Evolutionary conservation across 139 green algal species (phyloP).

Genomic region (Chlamydomonas incerta): DNA sequence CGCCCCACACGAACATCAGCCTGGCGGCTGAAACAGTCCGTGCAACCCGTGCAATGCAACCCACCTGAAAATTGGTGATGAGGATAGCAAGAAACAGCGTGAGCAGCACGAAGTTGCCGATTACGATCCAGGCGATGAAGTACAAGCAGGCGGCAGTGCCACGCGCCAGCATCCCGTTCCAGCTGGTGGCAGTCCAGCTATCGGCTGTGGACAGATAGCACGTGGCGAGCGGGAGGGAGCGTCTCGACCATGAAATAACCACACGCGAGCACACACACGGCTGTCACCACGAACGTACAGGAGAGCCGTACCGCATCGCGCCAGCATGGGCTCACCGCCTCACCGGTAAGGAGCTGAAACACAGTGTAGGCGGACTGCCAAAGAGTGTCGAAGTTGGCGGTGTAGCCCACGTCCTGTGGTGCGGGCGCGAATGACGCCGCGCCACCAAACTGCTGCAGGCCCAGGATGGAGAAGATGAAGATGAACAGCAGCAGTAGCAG

Average conservation of each 20-base stretch:
- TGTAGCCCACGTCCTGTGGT: conserved; percentile 30
- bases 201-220: conserved; percentile 50
- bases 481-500: conserved; percentile 57
- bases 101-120: conserved; percentile 78
- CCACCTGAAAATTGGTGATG: conserved; percentile 57
- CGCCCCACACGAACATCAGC: too few relatives aligned
- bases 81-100: conserved; percentile 81
- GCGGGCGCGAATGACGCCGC: conserved; percentile 25
- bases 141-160: conserved; percentile 49
- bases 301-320: too few relatives aligned
- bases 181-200: conserved; percentile 35
- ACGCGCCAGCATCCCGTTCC: conserved; percentile 41
- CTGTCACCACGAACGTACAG: too few relatives aligned
- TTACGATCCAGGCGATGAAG: conserved; percentile 62
- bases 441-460: conserved; percentile 63
- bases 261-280: too few relatives aligned
- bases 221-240: too few relatives aligned
- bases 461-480: conserved; percentile 67
- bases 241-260: too few relatives aligned
- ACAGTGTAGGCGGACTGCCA: conserved; percentile 63
- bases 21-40: too few relatives aligned
- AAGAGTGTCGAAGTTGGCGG: conserved; percentile 66
- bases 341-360: conserved; percentile 54
- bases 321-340: not conserved
- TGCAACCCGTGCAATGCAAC: not conserved